Evolutionary conservation across 2,329 filamentous ascomycete species (phyloP).

Genomic region (Neurospora sp.): DNA sequence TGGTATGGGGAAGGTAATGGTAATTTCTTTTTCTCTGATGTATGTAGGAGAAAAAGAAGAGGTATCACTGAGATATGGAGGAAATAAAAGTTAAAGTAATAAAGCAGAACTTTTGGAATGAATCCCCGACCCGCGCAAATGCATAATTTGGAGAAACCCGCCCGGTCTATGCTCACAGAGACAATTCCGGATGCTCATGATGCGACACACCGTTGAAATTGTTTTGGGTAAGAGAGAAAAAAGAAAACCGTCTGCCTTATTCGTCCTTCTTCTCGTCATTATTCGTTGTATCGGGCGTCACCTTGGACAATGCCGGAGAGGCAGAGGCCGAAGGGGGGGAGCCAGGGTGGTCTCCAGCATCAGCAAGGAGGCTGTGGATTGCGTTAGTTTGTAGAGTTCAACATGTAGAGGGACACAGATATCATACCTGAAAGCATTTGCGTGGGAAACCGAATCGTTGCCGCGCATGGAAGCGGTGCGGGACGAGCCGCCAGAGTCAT

Average conservation of each 20-base stretch:
- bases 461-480: constrained; percentile 65
- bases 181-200: constrained; percentile 21
- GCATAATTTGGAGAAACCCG: constrained; percentile 31
- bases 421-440: constrained; percentile 88
- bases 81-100: constrained; percentile 15
- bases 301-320: constrained; percentile 57
- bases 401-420: neutral
- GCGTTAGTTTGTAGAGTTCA: constrained; percentile 20
- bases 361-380: constrained; percentile 42
- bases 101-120: constrained; percentile 37
- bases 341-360: constrained; percentile 51
- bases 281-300: constrained; percentile 38
- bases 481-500: constrained; percentile 81
- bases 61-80: constrained; percentile 1
- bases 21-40: constrained; percentile 10
- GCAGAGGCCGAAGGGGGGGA: constrained; percentile 61
- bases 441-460: constrained; percentile 46
- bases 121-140: constrained; percentile 33
- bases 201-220: constrained; percentile 25
- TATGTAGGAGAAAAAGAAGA: constrained; percentile 34
- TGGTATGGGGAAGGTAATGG: neutral
- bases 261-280: constrained; percentile 40
- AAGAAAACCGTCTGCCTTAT: constrained; percentile 27
- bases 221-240: constrained; percentile 14
- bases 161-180: constrained; percentile 36